Base-by-base conservation (phyloP, 768 basidiomycete species). In the Pleurotus sapidus region DNA sequence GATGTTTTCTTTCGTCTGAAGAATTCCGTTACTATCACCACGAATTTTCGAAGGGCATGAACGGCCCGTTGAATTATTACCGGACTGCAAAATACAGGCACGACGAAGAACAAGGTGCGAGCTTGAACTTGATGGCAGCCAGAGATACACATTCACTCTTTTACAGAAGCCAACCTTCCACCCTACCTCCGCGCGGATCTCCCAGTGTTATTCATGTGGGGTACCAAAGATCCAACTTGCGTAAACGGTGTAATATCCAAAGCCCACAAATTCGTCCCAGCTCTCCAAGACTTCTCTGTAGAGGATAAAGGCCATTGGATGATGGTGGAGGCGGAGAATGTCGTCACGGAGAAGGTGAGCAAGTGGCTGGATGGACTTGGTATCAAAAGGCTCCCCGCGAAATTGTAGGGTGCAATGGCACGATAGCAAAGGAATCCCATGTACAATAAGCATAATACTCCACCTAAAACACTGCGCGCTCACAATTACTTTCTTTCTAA, bases 11-110 rank as follows among this genome's bases (percentile, higher is more conserved):
- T n/a, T 24, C 51, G 18, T 11, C 51, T n/a, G 27, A n/a, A 86
- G 88, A 90, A 63, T 68, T 82, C 15, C 66, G 77, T 18, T 80
- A 80, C 59, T 85, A 88, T 62, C 20, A 75, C 14, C 65, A 74
- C 4, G 70, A 79, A 56, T 76, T 83, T 17, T 60, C 69, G 23
- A 73, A 77, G 54, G 80, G 80, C 30, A 84, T 93, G 83, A 74
- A 76, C 17, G 89, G 88, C 2, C 88, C 90, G 3, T 68, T 91
- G n/a, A 88, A 87, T 57, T 93, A 89, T 66, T 92, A 91, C 61
- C 81, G 89, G 30, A 90, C 87, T 1, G 67, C 73, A 11, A 76
- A 77, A 58, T 58, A 74, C 58, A 80, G 88, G n/a, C 81, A 80
- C 65, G 82, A 89, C 15, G 91, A 93, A 68, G 88, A 91, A 65